Evolutionary conservation across 768 basidiomycete genomes (phyloP).

Genomic region (Tephrocybe sp.): DNA sequence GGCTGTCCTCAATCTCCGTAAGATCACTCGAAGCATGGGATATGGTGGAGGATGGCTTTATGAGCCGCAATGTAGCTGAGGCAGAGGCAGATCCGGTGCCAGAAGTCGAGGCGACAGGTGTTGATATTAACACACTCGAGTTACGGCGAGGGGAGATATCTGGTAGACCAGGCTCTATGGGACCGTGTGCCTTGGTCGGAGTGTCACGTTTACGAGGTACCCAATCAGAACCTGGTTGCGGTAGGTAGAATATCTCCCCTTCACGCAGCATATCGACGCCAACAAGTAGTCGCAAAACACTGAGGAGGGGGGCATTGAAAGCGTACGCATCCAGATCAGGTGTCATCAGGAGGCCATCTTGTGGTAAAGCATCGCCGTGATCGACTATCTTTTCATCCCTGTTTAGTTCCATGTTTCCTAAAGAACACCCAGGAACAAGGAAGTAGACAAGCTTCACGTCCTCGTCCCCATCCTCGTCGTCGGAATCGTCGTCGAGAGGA

Average conservation of each 20-base stretch:
- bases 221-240: conserved; percentile 45
- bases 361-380: conserved; percentile 53
- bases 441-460: conserved; percentile 56
- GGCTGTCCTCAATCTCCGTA: conserved; percentile 27
- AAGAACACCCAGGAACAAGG: conserved; percentile 68
- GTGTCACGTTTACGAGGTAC: conserved; percentile 20
- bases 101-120: conserved; percentile 26
- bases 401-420: conserved; percentile 57
- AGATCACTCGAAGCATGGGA: conserved; percentile 27
- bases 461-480: conserved; percentile 35
- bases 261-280: conserved; percentile 66
- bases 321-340: conserved; percentile 49
- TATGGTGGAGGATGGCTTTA: conserved; percentile 21
- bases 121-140: conserved; percentile 22
- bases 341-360: conserved; percentile 49
- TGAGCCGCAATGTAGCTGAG: conserved; percentile 16
- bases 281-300: conserved; percentile 58
- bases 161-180: conserved; percentile 14
- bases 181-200: neutral
- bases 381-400: conserved; percentile 61
- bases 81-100: conserved; percentile 30
- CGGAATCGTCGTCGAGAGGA: conserved; percentile 31
- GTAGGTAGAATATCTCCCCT: conserved; percentile 65
- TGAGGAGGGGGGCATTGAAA: conserved; percentile 53
- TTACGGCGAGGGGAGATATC: conserved; percentile 27